Conservation (phyloP, 257 asterid genomes). For the Perilla frutescens region DNA sequence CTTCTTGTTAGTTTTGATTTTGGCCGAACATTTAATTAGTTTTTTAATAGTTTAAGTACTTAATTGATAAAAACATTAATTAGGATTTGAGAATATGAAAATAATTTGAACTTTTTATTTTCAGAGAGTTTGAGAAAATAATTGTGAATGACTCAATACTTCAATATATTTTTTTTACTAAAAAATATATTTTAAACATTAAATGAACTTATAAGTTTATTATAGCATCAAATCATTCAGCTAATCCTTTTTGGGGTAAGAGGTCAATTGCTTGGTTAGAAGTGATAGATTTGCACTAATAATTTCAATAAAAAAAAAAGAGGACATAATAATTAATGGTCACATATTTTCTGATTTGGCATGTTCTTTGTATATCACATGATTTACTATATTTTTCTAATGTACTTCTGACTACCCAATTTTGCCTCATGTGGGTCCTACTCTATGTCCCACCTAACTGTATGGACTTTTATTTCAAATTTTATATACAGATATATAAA, state of each 20-base stretch:
- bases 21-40: too few relatives aligned
- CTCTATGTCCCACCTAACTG: not conserved
- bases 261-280: conserved; percentile 16
- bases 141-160: too few relatives aligned
- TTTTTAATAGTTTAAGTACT: too few relatives aligned
- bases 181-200: not conserved
- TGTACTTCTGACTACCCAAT: conserved; percentile 36
- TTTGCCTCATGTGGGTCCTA: conserved; percentile 40
- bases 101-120: too few relatives aligned
- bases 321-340: conserved; percentile 36
- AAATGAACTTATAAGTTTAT: not conserved
- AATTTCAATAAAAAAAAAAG: conserved; percentile 15
- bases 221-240: not conserved
- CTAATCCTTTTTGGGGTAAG: conserved; percentile 11
- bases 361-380: conserved; percentile 40
- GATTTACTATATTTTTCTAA: conserved; percentile 39
- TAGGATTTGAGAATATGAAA: too few relatives aligned
- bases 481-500: not conserved
- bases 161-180: too few relatives aligned
- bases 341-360: conserved; percentile 32
- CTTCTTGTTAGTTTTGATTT: too few relatives aligned
- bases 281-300: conserved; percentile 17
- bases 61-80: too few relatives aligned
- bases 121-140: too few relatives aligned
- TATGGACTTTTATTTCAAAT: not conserved